A percentile compares a stretch with the other conserved stretches of the same genome.
These are phyloP conservation scores for Ceratocystis smalleyi DNA, from an alignment of 2,329 filamentous ascomycete genomes.

Conservation along the genomic window DNA sequence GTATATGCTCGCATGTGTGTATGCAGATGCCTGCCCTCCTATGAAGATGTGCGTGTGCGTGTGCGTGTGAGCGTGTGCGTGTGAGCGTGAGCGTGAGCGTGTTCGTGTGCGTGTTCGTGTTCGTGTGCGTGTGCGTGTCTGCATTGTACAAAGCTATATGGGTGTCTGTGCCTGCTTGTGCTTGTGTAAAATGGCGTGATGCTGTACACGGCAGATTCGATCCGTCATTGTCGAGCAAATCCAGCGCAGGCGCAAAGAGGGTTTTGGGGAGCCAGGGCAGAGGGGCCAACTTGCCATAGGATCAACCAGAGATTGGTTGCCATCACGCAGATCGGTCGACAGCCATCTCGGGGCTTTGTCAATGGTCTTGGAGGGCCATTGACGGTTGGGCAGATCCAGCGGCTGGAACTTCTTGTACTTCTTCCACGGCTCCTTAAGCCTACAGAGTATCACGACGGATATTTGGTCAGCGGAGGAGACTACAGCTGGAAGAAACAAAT, in stretches of 20 bases:
- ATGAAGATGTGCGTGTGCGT: no score
- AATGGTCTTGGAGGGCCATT: slow-evolving; percentile 74
- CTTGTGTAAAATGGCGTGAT: not conserved
- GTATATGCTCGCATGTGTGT: not conserved
- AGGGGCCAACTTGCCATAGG: slow-evolving; percentile 55
- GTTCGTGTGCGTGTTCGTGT: no score
- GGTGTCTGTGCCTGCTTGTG: not conserved
- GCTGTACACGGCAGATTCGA: not conserved
- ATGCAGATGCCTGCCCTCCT: not conserved
- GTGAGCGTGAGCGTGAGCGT: no score
- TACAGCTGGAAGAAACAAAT: slow-evolving; percentile 3
- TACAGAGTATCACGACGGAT: slow-evolving; percentile 20
- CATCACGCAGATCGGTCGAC: slow-evolving; percentile 74
- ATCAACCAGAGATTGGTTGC: slow-evolving; percentile 83
- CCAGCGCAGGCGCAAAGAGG: not conserved
- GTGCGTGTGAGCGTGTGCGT: not conserved
- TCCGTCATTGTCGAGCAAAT: not conserved
- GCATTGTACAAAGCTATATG: no score
- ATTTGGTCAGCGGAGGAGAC: no score
- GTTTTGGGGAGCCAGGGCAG: not conserved
- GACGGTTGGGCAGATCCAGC: slow-evolving; percentile 47
- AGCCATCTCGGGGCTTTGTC: slow-evolving; percentile 83
- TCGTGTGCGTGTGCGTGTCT: no score
- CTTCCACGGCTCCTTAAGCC: slow-evolving; percentile 60
- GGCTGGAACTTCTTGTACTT: slow-evolving; percentile 57